phyloP scores from a whole-genome alignment of 2,329 filamentous ascomycete genomes.

The Zasmidium citrigriseum region DNA sequence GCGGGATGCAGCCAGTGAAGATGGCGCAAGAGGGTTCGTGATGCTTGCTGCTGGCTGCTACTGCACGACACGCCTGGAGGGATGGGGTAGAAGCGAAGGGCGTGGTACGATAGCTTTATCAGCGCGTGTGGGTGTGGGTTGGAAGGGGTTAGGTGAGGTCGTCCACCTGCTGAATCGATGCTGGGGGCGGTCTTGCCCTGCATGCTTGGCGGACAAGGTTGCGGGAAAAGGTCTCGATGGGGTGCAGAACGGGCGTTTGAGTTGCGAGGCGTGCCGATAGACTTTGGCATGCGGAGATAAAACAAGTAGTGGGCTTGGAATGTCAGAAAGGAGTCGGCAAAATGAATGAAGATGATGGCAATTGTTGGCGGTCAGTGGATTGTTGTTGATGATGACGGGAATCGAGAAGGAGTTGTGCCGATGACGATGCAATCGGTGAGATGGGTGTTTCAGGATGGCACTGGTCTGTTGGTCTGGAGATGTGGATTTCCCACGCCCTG shows the following conservation, averaged over 20 bases:
- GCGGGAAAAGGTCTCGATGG: background rate
- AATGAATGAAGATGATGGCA: too few relatives aligned
- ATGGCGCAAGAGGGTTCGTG: conserved; percentile 12
- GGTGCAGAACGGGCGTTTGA: conserved; percentile 2
- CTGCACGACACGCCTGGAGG: background rate
- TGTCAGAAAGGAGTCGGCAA: background rate
- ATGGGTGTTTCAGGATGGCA: conserved; percentile 2
- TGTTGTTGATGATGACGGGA: background rate
- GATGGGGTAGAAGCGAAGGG: background rate
- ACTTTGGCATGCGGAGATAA: conserved; percentile 3
- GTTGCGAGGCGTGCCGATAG: conserved; percentile 8
- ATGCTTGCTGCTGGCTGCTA: background rate
- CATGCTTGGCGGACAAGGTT: conserved; percentile 1
- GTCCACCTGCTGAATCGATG: conserved; percentile 2
- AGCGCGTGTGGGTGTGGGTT: background rate
- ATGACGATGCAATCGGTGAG: background rate
- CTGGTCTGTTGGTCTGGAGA: background rate
- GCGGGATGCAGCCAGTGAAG: conserved; percentile 1
- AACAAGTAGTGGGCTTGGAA: background rate
- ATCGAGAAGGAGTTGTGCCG: background rate
- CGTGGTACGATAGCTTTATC: background rate
- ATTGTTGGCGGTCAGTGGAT: background rate
- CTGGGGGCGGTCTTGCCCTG: background rate
- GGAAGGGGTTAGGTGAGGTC: background rate
- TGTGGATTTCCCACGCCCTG: background rate